These are phyloP conservation scores for Neurospora sp. DNA, from an alignment of 495 filamentous ascomycete species.

Conservation along the genomic window DNA sequence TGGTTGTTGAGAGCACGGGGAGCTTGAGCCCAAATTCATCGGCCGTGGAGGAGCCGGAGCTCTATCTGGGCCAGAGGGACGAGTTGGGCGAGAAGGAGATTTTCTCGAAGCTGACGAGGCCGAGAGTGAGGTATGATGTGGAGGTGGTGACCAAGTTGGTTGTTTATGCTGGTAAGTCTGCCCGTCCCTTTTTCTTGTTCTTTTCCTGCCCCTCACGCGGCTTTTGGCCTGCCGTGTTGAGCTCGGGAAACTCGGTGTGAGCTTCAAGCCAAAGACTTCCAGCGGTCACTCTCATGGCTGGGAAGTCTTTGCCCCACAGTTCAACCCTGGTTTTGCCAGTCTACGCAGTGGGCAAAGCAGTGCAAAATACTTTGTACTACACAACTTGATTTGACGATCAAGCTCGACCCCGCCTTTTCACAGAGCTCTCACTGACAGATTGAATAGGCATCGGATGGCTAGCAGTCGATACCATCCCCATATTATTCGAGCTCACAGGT, in stretches of 20 bases:
- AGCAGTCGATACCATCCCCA: conserved; percentile 55
- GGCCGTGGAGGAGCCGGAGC: conserved; percentile 9
- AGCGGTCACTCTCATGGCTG: too few species aligned
- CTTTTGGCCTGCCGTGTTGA: too few species aligned
- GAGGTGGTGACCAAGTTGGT: conserved; percentile 95
- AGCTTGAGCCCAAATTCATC: background rate
- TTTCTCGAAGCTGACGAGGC: conserved; percentile 73
- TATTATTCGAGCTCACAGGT: conserved; percentile 56
- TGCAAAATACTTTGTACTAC: too few species aligned
- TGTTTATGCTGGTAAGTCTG: conserved; percentile 70
- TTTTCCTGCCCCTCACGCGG: too few species aligned
- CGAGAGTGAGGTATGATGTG: conserved; percentile 89
- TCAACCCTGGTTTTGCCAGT: too few species aligned
- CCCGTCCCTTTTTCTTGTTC: too few species aligned
- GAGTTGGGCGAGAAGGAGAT: conserved; percentile 64
- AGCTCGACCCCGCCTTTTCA: background rate
- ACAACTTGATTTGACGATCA: background rate
- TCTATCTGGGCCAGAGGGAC: conserved; percentile 33
- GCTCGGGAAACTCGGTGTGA: too few species aligned
- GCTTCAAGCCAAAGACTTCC: too few species aligned
- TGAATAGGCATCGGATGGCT: conserved; percentile 62
- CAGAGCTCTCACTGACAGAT: background rate
- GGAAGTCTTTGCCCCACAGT: too few species aligned
- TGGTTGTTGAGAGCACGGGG: conserved; percentile 41
- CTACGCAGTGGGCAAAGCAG: too few species aligned